Base-by-base conservation (phyloP, 2,329 filamentous ascomycete genomes). In the Phaeoacremonium minimum region DNA sequence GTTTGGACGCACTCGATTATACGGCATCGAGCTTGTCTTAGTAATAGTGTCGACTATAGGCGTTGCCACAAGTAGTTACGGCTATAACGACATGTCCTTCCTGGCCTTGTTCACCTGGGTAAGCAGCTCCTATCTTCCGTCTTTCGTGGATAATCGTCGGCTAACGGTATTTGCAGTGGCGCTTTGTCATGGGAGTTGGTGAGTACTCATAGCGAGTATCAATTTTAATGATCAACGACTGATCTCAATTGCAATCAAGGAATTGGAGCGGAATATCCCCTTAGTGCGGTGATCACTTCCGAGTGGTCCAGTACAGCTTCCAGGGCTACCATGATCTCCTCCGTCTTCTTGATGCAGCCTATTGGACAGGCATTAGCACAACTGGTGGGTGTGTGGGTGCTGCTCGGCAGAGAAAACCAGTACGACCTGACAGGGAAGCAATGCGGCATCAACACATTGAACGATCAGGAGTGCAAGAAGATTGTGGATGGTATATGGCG, bases 271-370 rank as follows among this genome's bases (percentile, higher is more conserved):
- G 80, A 85, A 55, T 85, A 85, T 51, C 81, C 82, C 2, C 61
- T 85, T 3, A 77, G 70, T 30, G 80, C 80, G 0, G 75, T 84
- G 7, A 85, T 86, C 20, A 82, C 79, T 0, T 74, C 80, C 1
- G 82, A 85, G 65, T 84, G 71, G 63, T 64, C 72, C 5, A 75
- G 70, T 36, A 83, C 77, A 0, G 73, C 71, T 32, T 78, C 79
- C n/a, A 66, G 81, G 33, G 75, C 74, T n/a, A 75, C 70, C 15
- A 85, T 85, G 80, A 63, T 85, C 45, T 76, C 80, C 6, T 72
- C 71, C 4, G 79, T 85, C 19, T 85, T 85, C 52, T 68, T 83
- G 47, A 83, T 83, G 74, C 81, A 85, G 46, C 79, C 81, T 2
- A 60, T 85, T 7, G 81, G 81, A 6, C 80, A 85, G 49, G 73